These are phyloP conservation scores for Fomes fomentarius DNA, from an alignment of 1,284 basidiomycete species.

Conservation along the genomic window DNA sequence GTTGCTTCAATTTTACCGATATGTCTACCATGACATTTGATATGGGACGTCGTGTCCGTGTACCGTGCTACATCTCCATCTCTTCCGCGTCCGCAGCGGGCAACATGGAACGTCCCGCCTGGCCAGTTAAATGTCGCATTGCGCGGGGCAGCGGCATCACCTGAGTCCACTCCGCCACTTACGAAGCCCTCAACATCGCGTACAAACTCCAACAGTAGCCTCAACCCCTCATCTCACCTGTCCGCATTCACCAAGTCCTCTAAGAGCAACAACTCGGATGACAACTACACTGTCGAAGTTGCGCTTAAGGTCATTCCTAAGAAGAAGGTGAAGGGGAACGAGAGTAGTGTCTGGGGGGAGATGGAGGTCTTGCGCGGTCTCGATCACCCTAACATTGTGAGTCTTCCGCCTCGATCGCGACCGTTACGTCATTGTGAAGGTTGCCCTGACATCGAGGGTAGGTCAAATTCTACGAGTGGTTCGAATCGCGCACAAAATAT, in stretches of 20 bases:
- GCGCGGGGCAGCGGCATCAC: constrained; percentile 52
- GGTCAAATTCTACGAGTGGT: constrained; percentile 94
- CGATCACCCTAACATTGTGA: constrained; percentile 87
- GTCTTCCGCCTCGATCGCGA: constrained; percentile 33
- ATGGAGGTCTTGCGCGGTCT: constrained; percentile 89
- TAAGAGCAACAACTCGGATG: constrained; percentile 11
- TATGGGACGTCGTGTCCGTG: too few relatives aligned
- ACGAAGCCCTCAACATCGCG: constrained; percentile 21
- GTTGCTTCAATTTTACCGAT: too few relatives aligned
- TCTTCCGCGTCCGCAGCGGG: constrained; percentile 43
- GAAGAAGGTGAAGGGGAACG: constrained; percentile 90
- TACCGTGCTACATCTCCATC: too few relatives aligned
- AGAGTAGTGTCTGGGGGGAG: constrained; percentile 84
- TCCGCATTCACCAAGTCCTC: constrained; percentile 15
- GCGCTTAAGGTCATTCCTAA: constrained; percentile 90
- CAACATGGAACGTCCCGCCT: constrained; percentile 73
- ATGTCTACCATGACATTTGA: too few relatives aligned
- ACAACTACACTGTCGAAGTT: constrained; percentile 64
- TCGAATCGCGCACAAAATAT: constrained; percentile 90
- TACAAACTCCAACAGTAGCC: constrained; percentile 18
- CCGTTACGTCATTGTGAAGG: constrained; percentile 2
- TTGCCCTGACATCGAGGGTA: constrained; percentile 31
- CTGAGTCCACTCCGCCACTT: constrained; percentile 11
- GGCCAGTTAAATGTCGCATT: constrained; percentile 59
- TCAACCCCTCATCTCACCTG: constrained; percentile 23